Base-by-base conservation (phyloP, 371 early-diverging fungal species). In the Zopfochytrium polystomum region DNA sequence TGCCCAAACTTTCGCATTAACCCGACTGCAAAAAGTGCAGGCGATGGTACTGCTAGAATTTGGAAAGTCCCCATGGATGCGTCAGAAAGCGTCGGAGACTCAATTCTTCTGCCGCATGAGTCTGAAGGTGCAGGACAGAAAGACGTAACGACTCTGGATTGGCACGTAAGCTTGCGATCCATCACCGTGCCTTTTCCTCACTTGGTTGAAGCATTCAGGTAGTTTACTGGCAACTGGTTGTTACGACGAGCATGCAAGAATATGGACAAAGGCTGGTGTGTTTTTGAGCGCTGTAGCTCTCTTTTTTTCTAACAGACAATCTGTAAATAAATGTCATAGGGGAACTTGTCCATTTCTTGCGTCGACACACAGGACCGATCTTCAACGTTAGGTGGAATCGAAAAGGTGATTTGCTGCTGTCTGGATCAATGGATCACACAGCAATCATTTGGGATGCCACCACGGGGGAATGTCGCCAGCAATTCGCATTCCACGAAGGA, bases 331-430 rank as follows among this genome's bases (percentile, higher is more conserved):
- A n/a, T n/a, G n/a, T n/a, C n/a, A n/a, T 43, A 52, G 91, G 92
- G 13, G 85, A 89, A 59, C 74, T 90, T 33, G 75, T 85, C 57
- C 78, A 77, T 57, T 70, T 79, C 3, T 81, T 92, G 82, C 78
- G 73, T 26, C 83, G 84, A 53, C 93, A 95, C 66, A 74, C 72
- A 13, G 91, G 88, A 0, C 92, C 96, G 1, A 86, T 95, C 22
- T 87, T 95, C 57, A 79, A 92, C 2, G 66, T 96, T 48, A 88
- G 88, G 67, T 97, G 92, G 91, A 93, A 90, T 67, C 81, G 80
- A 59, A 77, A 74, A 23, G 93, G 93, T n/a, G 84, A 80, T 49
- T 71, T 89, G 32, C 70, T 97, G 26, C 71, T 90, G 18, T 88
- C 87, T 35, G 93, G 88, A 2, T 85, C 88, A 67, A 81, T 88